Evolutionary conservation across 768 basidiomycete genomes (phyloP), one percentile per base, ranked within the genome.

Genomic region (Pleurotus sapidus): DNA sequence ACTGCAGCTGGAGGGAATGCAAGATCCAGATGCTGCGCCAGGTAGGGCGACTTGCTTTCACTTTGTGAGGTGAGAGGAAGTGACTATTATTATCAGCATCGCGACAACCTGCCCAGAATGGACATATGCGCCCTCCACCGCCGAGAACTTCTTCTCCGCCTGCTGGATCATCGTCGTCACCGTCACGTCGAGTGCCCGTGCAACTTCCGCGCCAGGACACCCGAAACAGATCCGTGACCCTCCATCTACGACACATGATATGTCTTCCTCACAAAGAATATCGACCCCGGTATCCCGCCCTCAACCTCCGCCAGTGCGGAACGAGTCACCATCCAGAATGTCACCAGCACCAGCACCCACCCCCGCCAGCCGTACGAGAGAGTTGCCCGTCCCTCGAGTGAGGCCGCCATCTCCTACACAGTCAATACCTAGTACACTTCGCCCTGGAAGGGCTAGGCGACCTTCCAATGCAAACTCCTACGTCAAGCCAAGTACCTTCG

Each of bases 1-100:
- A 7, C 67, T 91, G 58, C 81, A 85, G 25, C 68, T 91, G 20
- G 80, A 83, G 25, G 88, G 89, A 7, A 64, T 91, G 3, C 66
- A 73, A 48, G 80, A 83, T 48, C 64, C 67, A n/a, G 73, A 73
- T 39, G 63, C 58, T 46, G 45, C 64, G n/a, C 60, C 66, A 57
- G 60, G 79, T 80, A 66, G 54, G 71, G 63, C 37, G 60, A 20
- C 37, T 56, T 24, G 5, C 2, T 27, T 30, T 20, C 27, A 15
- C 40, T 27, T 12, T 49, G n/a, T 27, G 14, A 53, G 30, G 23
- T 50, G 47, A 24, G 46, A 23, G 34, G 46, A 40, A 46, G 8
- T 48, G 2, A 24, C 27, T 47, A 56, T 56, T 56, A 24, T 57
- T 61, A 57, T 47, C 57, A 59, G 58, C 50, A 38, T 60, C 42